Conservation (phyloP, 805 yeast species). For the Candida boleticola region DNA sequence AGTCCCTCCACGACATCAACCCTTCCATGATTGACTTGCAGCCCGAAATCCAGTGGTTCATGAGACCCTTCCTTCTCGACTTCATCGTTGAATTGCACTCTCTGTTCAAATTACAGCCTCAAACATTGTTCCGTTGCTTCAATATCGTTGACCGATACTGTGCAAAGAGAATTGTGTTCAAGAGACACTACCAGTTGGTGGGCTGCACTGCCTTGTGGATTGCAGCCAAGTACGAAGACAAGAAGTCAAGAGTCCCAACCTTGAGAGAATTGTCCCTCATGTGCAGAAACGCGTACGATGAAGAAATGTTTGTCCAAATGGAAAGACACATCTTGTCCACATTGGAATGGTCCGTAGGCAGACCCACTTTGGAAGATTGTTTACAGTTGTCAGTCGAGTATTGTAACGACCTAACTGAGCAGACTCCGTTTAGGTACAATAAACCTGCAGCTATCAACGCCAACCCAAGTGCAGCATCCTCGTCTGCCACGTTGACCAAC, state of each 20-base stretch:
- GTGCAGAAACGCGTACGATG: slow-evolving; percentile 60
- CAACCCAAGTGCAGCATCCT: slow-evolving; percentile 8
- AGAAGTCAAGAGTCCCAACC: slow-evolving; percentile 57
- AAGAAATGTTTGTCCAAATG: slow-evolving; percentile 50
- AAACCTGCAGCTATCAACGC: slow-evolving; percentile 3
- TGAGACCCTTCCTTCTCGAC: slow-evolving; percentile 45
- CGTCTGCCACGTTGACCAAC: slow-evolving; percentile 20
- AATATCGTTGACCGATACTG: slow-evolving; percentile 47
- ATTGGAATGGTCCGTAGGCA: slow-evolving; percentile 49
- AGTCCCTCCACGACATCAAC: slow-evolving; percentile 40
- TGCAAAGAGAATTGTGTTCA: slow-evolving; percentile 44
- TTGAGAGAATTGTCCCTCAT: slow-evolving; percentile 50
- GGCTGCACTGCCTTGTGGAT: slow-evolving; percentile 49
- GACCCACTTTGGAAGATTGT: slow-evolving; percentile 53
- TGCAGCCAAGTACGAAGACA: slow-evolving; percentile 55
- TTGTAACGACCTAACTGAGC: slow-evolving; percentile 14
- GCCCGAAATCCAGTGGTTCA: slow-evolving; percentile 49
- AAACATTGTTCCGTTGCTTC: slow-evolving; percentile 42
- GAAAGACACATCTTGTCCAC: slow-evolving; percentile 71
- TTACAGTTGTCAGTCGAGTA: slow-evolving; percentile 41
- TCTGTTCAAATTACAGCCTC: slow-evolving; percentile 40
- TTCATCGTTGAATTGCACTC: slow-evolving; percentile 43
- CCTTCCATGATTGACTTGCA: slow-evolving; percentile 50
- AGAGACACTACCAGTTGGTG: slow-evolving; percentile 46
- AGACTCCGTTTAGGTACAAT: slow-evolving; percentile 25